Evolutionary conservation across 148 eudicot genomes (phyloP), one percentile per base, ranked within the genome.

Genomic region (Persicaria maculosa): DNA sequence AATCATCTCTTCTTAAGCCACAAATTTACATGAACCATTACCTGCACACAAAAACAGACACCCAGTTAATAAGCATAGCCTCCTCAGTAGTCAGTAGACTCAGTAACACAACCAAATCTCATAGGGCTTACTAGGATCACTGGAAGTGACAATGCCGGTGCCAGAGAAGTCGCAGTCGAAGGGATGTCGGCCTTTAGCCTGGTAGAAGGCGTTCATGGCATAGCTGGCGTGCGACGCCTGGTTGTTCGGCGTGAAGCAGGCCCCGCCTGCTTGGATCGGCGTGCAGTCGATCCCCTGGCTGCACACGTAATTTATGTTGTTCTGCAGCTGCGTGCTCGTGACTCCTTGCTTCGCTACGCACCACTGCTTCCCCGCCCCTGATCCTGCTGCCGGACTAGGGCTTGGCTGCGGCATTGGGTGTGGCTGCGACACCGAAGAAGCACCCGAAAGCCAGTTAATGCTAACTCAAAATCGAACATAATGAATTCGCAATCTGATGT

Each of bases 121-220:
- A 5, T 1, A 12, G 5, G 4, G 72, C 76, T 74, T 78, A 83
- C 86, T 85, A 53, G 90, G 90, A 76, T 85, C 80, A 11, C 20
- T 55, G 67, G 67, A 11, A 47, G 88, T 79, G 74, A 84, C 67
- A 4, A 68, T 40, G 22, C 79, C 88, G 47, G 90, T 82, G 59
- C 72, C 79, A 2, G 57, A 67, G 74, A 87, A 87, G 71, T 85
- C 84, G 55, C 90, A 87, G 64, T 83, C 81, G 11, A 55, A 79
- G 2, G 69, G 75, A 47, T 81, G 79, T 50, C 40, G 76, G 7
- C 79, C 86, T 17, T 77, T 74, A 16, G 79, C 68, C 64, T 85
- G 87, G 68, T 80, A 88, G n/a, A 58, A 82, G 4, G 72, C 70
- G 69, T 85, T 85, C 87, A 88, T 88, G 47, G 84, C 86, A 44